Evolutionary conservation across 176 grass and related monocot species (phyloP), one percentile per base, ranked within the genome.

Genomic region (Triticum timopheevii): DNA sequence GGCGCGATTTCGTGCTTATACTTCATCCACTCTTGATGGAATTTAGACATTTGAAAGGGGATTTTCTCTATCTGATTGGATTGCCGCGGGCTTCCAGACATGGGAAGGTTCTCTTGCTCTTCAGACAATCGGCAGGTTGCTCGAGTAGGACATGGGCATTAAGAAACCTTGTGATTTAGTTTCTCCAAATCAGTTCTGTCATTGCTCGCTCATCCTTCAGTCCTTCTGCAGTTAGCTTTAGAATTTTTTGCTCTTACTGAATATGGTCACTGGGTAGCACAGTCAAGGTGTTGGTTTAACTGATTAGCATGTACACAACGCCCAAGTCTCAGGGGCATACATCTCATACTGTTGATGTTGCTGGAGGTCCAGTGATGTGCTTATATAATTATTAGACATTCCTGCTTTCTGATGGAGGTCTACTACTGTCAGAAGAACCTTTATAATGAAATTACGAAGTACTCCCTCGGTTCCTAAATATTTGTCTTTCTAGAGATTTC

Each of bases 181-280:
- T 45, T 23, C 8, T 61, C 15, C 5, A 67, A 44, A 77, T 69
- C 23, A 13, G 22, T 73, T 79, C 24, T 6, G 44, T 24, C 7
- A 42, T 58, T 80, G 44, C 30, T 80, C 15, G 23, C 6, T 22
- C 24, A 45, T 62, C n/a, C 66, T 31, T 74, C 23, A 28, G 58
- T 59, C 27, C 66, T 56, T 49, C 24, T 31, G 59, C 66, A 24
- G 58, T 58, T 36, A 27, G 33, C 24, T 40, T 66, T 76, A 36
- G 10, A 69, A 23, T 22, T 24, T 44, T 88, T 52, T 52, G 24
- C 49, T 74, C 30, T 36, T 56, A n/a, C 80, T 69, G 20, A 70
- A 56, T 39, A 33, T 52, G n/a, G 52, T 86, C 65, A 8, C 84
- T 80, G 76, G 35, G 85, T 20, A 19, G 38, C 31, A 49, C 31